These are phyloP conservation scores for Xenoacremonium recifei DNA, from an alignment of 2,329 filamentous ascomycete genomes.

Conservation along the genomic window DNA sequence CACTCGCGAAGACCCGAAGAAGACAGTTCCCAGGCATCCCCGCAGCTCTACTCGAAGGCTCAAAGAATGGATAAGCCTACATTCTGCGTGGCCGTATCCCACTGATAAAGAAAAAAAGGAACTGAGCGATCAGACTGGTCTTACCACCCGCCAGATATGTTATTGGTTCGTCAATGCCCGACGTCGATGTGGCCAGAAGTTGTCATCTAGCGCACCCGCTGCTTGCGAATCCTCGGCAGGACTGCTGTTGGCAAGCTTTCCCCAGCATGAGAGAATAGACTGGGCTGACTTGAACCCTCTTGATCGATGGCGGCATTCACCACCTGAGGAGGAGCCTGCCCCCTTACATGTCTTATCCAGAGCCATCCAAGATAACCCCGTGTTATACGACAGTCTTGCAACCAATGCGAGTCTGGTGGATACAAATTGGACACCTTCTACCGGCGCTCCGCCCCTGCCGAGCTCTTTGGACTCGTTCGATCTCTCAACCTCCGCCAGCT, in stretches of 20 bases:
- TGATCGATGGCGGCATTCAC: background rate
- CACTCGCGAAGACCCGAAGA: no score
- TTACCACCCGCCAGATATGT: background rate
- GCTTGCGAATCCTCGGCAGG: background rate
- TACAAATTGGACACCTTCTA: background rate
- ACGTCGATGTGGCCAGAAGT: no score
- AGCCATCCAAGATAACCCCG: no score
- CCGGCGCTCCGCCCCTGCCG: no score
- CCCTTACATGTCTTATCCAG: background rate
- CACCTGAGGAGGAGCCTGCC: background rate
- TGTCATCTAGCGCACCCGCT: no score
- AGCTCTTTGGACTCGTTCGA: background rate
- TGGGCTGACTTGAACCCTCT: background rate
- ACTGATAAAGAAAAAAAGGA: background rate
- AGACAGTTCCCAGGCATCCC: no score
- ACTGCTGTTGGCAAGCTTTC: background rate
- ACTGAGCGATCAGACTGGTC: background rate
- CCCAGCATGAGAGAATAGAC: background rate
- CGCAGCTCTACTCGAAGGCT: background rate
- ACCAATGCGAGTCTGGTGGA: no score
- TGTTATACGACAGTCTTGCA: no score
- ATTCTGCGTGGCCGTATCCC: background rate
- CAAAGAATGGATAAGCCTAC: background rate
- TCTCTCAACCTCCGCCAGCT: background rate
- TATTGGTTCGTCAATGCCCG: background rate